Evolutionary conservation across 2,329 filamentous ascomycete species (phyloP).

Genomic region (Diaporthe sp.): DNA sequence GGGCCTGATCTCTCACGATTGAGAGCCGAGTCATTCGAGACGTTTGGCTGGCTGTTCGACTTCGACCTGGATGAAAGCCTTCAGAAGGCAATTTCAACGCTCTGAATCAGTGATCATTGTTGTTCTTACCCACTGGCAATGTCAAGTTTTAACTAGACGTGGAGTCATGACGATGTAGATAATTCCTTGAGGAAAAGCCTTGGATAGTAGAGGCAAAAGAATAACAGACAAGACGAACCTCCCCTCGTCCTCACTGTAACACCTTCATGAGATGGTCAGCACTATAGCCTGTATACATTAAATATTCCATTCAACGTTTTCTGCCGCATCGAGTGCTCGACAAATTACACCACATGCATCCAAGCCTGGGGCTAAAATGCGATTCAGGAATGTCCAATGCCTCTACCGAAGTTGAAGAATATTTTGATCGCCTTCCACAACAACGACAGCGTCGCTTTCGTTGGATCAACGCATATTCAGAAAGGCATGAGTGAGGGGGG

Average conservation of each 20-base stretch:
- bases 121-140: neutral
- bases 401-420: neutral
- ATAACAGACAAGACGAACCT: neutral
- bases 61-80: constrained; percentile 34
- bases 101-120: neutral
- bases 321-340: neutral
- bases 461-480: too few relatives aligned
- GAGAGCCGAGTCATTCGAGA: neutral
- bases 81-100: neutral
- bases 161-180: neutral
- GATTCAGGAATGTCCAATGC: neutral
- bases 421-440: neutral
- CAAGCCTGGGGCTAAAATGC: neutral
- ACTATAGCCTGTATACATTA: too few relatives aligned
- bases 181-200: neutral
- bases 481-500: too few relatives aligned
- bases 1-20: neutral
- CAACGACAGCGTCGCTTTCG: too few relatives aligned
- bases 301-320: neutral
- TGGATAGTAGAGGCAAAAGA: neutral
- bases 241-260: neutral
- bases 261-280: neutral
- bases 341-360: neutral
- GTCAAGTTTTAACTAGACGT: neutral
- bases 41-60: constrained; percentile 15